Evolutionary conservation across 2,329 filamentous ascomycete genomes (phyloP).

Genomic region (Sporothrix phasma): DNA sequence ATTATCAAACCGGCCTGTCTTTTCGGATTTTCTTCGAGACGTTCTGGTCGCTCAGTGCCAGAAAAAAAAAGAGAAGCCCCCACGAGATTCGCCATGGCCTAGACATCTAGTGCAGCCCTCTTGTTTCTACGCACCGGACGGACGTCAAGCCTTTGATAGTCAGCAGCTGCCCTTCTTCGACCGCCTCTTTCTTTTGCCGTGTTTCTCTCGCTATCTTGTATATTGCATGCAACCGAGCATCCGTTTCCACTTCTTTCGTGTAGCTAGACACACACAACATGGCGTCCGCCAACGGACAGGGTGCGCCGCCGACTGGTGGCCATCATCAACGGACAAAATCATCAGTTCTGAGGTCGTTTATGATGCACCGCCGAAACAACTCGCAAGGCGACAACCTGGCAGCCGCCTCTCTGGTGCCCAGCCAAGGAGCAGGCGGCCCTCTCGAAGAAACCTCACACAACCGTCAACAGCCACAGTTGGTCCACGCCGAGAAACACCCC

Average conservation of each 20-base stretch:
- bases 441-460: conserved; percentile 50
- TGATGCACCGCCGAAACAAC: conserved; percentile 39
- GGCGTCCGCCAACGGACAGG: conserved; percentile 10
- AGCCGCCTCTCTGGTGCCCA: conserved; percentile 18
- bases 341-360: conserved; percentile 40
- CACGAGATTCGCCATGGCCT: background rate
- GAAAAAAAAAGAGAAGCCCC: background rate
- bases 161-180: background rate
- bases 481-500: background rate
- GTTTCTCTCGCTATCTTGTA: background rate
- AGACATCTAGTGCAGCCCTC: background rate
- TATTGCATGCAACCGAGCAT: background rate
- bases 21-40: background rate
- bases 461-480: conserved; percentile 27
- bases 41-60: background rate
- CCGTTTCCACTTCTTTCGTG: too few species aligned
- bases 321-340: conserved; percentile 37
- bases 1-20: background rate
- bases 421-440: background rate
- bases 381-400: conserved; percentile 32
- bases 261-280: conserved; percentile 11
- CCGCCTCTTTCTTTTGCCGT: background rate
- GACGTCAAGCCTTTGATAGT: background rate
- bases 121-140: background rate
- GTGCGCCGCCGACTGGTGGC: background rate